Percentiles rank a stretch among this genome's conserved stretches.
phyloP scores from a whole-genome alignment of 345 rosid genomes.

The Durio zibethinus region DNA sequence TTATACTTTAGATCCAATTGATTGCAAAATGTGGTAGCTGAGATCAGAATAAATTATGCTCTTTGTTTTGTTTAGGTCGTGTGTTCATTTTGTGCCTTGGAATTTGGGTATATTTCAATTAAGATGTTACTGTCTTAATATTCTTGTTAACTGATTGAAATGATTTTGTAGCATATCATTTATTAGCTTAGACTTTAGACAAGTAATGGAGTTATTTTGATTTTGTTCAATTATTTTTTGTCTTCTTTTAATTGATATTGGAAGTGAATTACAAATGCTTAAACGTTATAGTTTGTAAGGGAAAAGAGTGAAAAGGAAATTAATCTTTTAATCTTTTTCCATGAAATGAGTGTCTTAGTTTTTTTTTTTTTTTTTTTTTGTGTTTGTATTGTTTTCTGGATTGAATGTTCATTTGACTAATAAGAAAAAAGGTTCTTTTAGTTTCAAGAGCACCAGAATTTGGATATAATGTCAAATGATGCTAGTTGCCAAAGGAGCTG shows the following conservation, averaged over 20 bases:
- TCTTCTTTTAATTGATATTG: neutral
- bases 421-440: neutral
- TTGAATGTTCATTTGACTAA: neutral
- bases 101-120: neutral
- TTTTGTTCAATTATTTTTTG: neutral
- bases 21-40: slow-evolving; percentile 8
- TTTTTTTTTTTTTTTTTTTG: neutral
- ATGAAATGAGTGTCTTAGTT: neutral
- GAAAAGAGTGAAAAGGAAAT: neutral
- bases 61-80: neutral
- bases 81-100: neutral
- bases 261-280: neutral
- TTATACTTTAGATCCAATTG: slow-evolving; percentile 36
- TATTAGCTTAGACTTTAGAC: neutral
- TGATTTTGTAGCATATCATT: neutral
- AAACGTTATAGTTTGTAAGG: neutral
- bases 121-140: neutral
- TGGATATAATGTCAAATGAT: neutral
- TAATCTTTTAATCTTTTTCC: neutral
- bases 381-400: neutral
- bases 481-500: neutral
- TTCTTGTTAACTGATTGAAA: neutral
- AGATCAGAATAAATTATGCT: neutral
- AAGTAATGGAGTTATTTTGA: slow-evolving; percentile 1
- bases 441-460: neutral